These are phyloP conservation scores for Wallacemonas sp. DNA, from an alignment of 208 protist species.

Conservation along the genomic window DNA sequence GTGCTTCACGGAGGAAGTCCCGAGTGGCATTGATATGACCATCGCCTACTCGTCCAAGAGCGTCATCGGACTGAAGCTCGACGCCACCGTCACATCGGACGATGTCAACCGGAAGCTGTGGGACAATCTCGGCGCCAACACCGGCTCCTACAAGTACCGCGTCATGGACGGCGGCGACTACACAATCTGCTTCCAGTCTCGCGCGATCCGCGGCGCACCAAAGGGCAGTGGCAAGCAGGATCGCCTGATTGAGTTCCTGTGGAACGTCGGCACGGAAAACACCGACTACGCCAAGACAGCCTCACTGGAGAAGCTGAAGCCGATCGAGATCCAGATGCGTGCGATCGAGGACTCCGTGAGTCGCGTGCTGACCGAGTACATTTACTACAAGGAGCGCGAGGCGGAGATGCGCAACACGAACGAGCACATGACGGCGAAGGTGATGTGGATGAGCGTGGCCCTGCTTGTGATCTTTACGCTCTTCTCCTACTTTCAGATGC, in stretches of 20 bases:
- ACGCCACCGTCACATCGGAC: conserved; percentile 31
- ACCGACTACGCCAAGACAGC: conserved; percentile 75
- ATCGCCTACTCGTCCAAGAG: conserved; percentile 53
- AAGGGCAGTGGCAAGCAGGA: conserved; percentile 14
- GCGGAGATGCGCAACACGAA: conserved; percentile 86
- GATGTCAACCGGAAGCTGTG: conserved; percentile 6
- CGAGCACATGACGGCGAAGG: conserved; percentile 74
- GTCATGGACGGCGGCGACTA: conserved; percentile 65
- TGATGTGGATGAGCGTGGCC: conserved; percentile 61
- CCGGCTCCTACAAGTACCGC: conserved; percentile 32
- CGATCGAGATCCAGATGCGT: conserved; percentile 89
- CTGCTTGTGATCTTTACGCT: conserved; percentile 68
- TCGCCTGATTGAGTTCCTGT: conserved; percentile 37
- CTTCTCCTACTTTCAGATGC: conserved; percentile 74
- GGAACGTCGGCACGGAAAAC: conserved; percentile 48
- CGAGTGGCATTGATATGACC: conserved; percentile 51
- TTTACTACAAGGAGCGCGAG: conserved; percentile 88
- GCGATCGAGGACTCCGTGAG: conserved; percentile 86
- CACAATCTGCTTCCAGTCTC: conserved; percentile 71
- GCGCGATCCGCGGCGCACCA: conserved; percentile 30
- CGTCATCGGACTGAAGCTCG: conserved; percentile 69
- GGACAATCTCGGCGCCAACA: conserved; percentile 28
- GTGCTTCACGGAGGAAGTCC: conserved; percentile 87
- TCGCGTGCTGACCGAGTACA: conserved; percentile 81
- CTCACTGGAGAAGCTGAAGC: conserved; percentile 86